phyloP scores from a whole-genome alignment of 176 grass and related monocot genomes.

The Musa beccarii region DNA sequence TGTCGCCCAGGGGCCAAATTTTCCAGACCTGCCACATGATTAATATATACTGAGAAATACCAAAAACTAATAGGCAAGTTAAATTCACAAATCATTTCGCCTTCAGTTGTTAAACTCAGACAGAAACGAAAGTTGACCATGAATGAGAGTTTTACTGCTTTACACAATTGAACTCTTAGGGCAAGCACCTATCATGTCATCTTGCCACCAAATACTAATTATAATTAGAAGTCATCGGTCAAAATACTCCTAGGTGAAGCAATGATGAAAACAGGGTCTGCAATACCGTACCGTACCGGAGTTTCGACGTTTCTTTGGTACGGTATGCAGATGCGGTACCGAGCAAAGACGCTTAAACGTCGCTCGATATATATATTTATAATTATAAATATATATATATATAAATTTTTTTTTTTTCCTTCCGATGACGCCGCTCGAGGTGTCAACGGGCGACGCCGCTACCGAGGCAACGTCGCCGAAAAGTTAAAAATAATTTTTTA shows the following conservation, averaged over 20 bases:
- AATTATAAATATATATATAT: too few relatives aligned
- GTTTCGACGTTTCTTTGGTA: too few relatives aligned
- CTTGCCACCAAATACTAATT: background rate
- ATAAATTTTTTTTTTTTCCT: too few relatives aligned
- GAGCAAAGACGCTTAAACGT: too few relatives aligned
- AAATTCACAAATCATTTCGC: too few relatives aligned
- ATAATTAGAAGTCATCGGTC: background rate
- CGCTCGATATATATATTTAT: too few relatives aligned
- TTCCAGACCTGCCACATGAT: slow-evolving; percentile 54
- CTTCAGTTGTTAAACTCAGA: background rate
- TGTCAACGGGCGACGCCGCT: too few relatives aligned
- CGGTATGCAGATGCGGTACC: too few relatives aligned
- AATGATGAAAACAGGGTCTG: background rate
- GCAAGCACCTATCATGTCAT: background rate
- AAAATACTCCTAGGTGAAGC: background rate
- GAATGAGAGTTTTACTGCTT: background rate
- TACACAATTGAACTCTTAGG: background rate
- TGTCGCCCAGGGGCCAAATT: slow-evolving; percentile 66
- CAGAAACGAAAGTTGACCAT: background rate
- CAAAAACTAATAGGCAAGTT: background rate
- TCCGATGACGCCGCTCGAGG: too few relatives aligned
- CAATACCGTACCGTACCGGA: too few relatives aligned
- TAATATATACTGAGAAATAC: background rate
- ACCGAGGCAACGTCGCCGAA: too few relatives aligned
- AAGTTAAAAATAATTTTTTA: too few relatives aligned